Evolutionary conservation across 306 rosid species (phyloP), one percentile per base, ranked within the genome.

Genomic region (Astragalus glycyphyllos): DNA sequence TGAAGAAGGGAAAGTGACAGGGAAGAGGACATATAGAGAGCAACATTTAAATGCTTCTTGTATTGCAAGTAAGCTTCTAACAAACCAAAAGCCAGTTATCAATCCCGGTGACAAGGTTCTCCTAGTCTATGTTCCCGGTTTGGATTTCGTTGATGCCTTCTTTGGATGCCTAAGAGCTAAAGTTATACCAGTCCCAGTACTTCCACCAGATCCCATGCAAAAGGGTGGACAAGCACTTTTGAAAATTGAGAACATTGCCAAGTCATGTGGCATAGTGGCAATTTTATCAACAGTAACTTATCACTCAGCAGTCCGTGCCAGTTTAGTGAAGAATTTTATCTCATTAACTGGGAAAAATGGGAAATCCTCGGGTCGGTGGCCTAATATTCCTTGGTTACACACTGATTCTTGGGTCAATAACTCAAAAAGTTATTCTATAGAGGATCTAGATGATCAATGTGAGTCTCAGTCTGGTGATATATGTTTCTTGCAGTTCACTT

Each of bases 151-250:
- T 10, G 97, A 93, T 77, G 96, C 98, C 61, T 90, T 93, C 88
- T 82, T 88, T 60, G 98, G 97, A 70, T 93, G 98, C 80, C 57
- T 93, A 70, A 83, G 90, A 55, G 97, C 98, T 65, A 87, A 84
- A 68, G 84, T 90, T 57, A 34, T 90, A 31, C 98, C 98, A 5
- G 96, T 93, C 2, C 97, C 98, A 23, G 96, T 93, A 79, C 87
- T 93, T 73, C 98, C 98, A 50, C 97, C 97, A 6, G 98, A 93
- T 56, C 98, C 98, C 57, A 70, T 88, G 86, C 98, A 88, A 77
- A 93, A 80, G n/a, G 83, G 93, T 7, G 96, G 97, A 54, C 98
- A 93, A 79, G 91, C 97, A 67, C 98, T 93, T 38, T 14, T 79
- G 54, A 93, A 93, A 80, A 83, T 88, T 54, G 96, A 93, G 62